A percentile compares a stretch with the other conserved stretches of the same genome.
Conservation (phyloP, 2,329 filamentous ascomycete species). For the Penicillium polonicum region DNA sequence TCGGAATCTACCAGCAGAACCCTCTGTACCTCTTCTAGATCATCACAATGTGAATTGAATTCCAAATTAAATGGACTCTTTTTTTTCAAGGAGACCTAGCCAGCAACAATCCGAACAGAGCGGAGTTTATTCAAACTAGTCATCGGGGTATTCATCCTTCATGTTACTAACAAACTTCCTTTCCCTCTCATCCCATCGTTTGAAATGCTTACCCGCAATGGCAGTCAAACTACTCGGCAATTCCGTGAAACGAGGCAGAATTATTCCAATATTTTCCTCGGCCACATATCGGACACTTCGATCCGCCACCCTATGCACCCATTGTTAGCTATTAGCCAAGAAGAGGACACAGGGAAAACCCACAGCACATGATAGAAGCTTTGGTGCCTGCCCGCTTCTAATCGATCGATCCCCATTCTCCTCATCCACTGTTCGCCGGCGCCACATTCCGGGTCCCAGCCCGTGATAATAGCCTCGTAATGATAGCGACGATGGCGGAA, state of each 20-base stretch:
- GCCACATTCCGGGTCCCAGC: constrained; percentile 70
- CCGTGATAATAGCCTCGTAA: constrained; percentile 78
- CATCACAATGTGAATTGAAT: no score
- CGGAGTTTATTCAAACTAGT: constrained; percentile 50
- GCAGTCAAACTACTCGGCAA: constrained; percentile 55
- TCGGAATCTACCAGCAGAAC: no score
- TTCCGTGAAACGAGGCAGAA: constrained; percentile 54
- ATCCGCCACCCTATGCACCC: constrained; percentile 58
- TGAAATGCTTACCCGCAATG: constrained; percentile 82
- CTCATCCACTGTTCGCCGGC: constrained; percentile 63
- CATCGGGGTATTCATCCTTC: constrained; percentile 79
- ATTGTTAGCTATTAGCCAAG: constrained; percentile 20
- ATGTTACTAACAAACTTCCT: constrained; percentile 81
- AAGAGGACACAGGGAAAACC: constrained; percentile 43
- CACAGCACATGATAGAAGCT: constrained; percentile 86
- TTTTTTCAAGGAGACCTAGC: not conserved
- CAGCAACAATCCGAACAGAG: not conserved
- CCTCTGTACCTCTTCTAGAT: no score
- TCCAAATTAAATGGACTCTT: no score
- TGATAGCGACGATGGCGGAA: constrained; percentile 79
- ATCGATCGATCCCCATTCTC: constrained; percentile 61
- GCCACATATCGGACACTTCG: constrained; percentile 71
- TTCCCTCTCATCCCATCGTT: constrained; percentile 68
- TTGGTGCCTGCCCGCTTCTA: constrained; percentile 61
- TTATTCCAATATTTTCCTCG: constrained; percentile 74